phyloP scores from a whole-genome alignment of 176 grass and related monocot species.

The Bolboschoenus planiculmis region DNA sequence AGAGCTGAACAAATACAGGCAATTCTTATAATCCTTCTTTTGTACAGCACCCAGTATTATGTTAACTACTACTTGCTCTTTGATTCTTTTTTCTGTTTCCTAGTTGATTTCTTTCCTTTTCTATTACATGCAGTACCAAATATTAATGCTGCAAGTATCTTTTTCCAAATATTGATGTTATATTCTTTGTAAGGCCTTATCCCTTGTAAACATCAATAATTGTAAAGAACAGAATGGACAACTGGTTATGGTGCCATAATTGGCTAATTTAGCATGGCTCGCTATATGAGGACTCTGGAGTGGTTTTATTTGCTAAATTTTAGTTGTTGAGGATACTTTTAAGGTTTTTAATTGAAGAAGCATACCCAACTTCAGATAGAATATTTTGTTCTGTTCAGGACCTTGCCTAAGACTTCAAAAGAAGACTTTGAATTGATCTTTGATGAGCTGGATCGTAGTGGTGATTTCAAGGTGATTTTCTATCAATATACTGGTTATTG shows the following conservation, averaged over 20 bases:
- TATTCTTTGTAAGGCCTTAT: background rate
- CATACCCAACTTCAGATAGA: background rate
- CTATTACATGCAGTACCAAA: background rate
- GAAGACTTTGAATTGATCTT: constrained; percentile 98
- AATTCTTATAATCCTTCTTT: constrained; percentile 13
- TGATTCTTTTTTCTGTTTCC: background rate
- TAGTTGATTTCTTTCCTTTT: background rate
- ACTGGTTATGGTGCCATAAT: background rate
- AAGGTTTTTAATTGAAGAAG: background rate
- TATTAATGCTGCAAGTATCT: background rate
- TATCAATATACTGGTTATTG: background rate
- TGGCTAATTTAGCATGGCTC: constrained; percentile 9
- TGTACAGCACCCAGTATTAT: constrained; percentile 17
- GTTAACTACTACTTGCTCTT: background rate
- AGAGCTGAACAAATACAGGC: constrained; percentile 91
- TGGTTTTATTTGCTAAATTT: background rate
- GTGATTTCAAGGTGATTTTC: constrained; percentile 84
- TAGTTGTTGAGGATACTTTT: constrained; percentile 18
- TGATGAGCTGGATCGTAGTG: constrained; percentile 80
- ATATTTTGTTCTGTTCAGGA: constrained; percentile 46
- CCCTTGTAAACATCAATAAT: background rate
- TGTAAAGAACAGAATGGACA: background rate
- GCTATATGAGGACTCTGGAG: constrained; percentile 11
- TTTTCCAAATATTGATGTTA: background rate
- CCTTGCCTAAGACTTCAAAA: constrained; percentile 83